A percentile compares a stretch with the other conserved stretches of the same genome.
Evolutionary conservation across 2,329 filamentous ascomycete species (phyloP).

Genomic region (Paracamarosporium sp.): DNA sequence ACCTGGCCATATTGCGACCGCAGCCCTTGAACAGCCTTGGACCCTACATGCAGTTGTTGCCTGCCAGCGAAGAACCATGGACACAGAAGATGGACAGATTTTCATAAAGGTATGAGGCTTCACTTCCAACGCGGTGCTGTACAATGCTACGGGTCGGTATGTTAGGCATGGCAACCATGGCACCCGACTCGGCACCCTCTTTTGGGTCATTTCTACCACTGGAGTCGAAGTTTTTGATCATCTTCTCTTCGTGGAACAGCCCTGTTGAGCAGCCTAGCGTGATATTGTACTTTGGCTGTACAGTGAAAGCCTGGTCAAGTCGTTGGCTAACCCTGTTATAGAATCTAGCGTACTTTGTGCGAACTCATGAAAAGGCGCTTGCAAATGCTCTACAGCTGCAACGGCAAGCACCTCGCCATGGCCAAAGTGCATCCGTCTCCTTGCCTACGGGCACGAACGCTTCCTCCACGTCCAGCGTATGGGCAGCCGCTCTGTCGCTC

Average conservation of each 20-base stretch:
- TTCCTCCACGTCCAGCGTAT: constrained; percentile 69
- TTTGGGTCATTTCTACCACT: background rate
- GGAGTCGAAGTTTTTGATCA: background rate
- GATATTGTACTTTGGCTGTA: background rate
- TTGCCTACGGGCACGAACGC: constrained; percentile 51
- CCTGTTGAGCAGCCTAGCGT: background rate
- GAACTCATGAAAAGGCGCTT: constrained; percentile 94
- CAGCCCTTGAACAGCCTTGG: constrained; percentile 10
- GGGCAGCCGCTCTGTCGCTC: constrained; percentile 86
- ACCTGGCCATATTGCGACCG: constrained; percentile 1
- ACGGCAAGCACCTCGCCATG: constrained; percentile 74
- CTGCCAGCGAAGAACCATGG: constrained; percentile 61
- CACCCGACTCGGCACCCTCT: background rate
- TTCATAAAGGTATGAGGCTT: constrained; percentile 76
- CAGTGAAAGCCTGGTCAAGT: constrained; percentile 3
- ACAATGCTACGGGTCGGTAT: background rate
- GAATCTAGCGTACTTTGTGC: constrained; percentile 96
- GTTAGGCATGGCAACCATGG: background rate
- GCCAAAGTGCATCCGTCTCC: constrained; percentile 52
- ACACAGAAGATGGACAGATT: constrained; percentile 87
- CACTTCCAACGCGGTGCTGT: constrained; percentile 4
- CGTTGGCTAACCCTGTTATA: constrained; percentile 53
- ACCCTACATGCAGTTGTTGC: constrained; percentile 43
- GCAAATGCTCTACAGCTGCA: constrained; percentile 92
- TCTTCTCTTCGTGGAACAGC: background rate